Conservation (phyloP, 2,329 filamentous ascomycete genomes). For the Colletotrichum tropicale region DNA sequence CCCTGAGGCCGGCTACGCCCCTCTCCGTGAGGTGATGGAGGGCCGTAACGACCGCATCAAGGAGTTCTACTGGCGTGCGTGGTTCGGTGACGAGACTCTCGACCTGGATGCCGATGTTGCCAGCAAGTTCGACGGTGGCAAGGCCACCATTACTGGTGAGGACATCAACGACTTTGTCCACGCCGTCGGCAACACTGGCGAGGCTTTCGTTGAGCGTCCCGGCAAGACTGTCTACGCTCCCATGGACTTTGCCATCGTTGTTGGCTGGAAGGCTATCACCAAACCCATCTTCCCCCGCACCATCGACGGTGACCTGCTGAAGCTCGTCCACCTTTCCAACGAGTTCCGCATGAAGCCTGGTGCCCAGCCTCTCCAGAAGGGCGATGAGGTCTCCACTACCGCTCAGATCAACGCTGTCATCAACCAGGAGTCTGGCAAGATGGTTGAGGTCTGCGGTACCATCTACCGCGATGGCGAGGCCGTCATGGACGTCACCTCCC, state of each 20-base stretch:
- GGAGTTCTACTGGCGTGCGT: conserved; percentile 98
- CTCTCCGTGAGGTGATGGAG: conserved; percentile 95
- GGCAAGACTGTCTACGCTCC: conserved; percentile 94
- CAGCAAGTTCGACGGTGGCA: conserved; percentile 88
- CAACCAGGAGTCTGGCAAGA: conserved; percentile 98
- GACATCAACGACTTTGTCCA: conserved; percentile 99
- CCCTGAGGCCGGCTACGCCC: conserved; percentile 95
- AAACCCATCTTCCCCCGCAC: conserved; percentile 98
- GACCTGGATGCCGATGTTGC: conserved; percentile 86
- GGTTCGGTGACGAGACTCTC: conserved; percentile 88
- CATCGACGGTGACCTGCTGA: conserved; percentile 94
- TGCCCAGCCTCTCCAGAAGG: conserved; percentile 93
- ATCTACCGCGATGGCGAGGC: conserved; percentile 82
- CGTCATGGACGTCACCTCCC: conserved; percentile 98
- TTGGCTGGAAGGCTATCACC: conserved; percentile 98
- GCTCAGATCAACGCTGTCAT: conserved; percentile 97
- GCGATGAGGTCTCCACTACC: conserved; percentile 88
- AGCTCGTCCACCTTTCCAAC: conserved; percentile 96
- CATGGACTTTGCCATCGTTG: conserved; percentile 99
- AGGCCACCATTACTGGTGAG: conserved; percentile 84
- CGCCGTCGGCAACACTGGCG: conserved; percentile 95
- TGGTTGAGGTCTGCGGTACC: conserved; percentile 99
- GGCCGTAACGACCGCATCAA: conserved; percentile 97
- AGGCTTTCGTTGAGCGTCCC: conserved; percentile 94
- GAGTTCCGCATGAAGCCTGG: conserved; percentile 98